phyloP scores from a whole-genome alignment of 768 basidiomycete genomes.

The Suillus subaureus region DNA sequence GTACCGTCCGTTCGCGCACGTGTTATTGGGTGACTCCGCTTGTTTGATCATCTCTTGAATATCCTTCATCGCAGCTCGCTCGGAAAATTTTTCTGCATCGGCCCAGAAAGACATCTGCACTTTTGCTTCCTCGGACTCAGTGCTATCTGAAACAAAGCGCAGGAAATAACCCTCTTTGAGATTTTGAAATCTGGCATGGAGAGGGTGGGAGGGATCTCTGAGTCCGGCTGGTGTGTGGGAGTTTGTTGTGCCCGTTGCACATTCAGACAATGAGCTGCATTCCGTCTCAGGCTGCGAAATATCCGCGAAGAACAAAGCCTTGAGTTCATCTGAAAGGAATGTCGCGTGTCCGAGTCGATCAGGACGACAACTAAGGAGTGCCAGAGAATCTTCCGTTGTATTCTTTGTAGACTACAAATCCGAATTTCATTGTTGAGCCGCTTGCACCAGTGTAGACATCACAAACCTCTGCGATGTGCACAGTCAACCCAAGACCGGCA shows the following conservation, averaged over 20 bases:
- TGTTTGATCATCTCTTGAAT: constrained; percentile 20
- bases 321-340: constrained; percentile 66
- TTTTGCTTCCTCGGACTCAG: constrained; percentile 16
- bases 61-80: constrained; percentile 26
- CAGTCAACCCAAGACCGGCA: no score
- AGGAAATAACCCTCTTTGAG: constrained; percentile 27
- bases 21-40: not conserved
- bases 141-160: constrained; percentile 23
- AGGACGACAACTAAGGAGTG: constrained; percentile 63
- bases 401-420: constrained; percentile 46
- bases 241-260: no score
- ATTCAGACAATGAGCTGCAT: not conserved
- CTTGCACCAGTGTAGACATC: not conserved
- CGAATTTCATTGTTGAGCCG: not conserved
- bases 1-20: constrained; percentile 27
- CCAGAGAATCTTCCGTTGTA: constrained; percentile 57
- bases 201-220: constrained; percentile 22
- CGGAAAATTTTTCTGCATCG: constrained; percentile 22
- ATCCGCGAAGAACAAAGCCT: constrained; percentile 50
- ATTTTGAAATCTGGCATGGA: constrained; percentile 26
- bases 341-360: constrained; percentile 82
- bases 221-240: constrained; percentile 9
- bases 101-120: constrained; percentile 6
- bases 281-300: constrained; percentile 24
- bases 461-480: no score